A percentile compares a stretch with the other conserved stretches of the same genome.
Conservation (phyloP, 2,329 filamentous ascomycete species). For the Penicillium sp. region DNA sequence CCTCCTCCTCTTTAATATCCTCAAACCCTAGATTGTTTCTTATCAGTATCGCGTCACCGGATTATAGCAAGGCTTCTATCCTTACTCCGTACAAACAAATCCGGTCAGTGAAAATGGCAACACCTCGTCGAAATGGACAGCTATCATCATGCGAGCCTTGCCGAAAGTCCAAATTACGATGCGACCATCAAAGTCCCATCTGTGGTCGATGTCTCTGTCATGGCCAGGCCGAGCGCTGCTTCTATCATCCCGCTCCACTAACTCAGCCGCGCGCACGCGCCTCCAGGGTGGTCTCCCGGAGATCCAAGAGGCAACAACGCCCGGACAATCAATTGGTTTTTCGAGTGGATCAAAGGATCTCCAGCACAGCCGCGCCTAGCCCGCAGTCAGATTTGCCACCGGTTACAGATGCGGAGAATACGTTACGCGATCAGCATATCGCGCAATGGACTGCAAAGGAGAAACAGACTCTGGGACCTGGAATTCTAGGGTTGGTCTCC, state of each 20-base stretch:
- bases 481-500: neutral
- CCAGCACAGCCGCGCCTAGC: neutral
- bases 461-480: neutral
- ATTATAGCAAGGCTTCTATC: neutral
- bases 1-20: no score
- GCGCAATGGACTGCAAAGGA: neutral
- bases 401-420: neutral
- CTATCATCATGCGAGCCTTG: conserved; percentile 26
- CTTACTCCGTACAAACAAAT: no score
- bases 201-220: conserved; percentile 20
- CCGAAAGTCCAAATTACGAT: conserved; percentile 25
- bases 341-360: neutral
- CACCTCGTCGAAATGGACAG: conserved; percentile 1
- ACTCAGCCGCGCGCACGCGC: neutral
- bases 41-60: neutral
- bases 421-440: neutral
- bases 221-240: conserved; percentile 8
- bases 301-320: neutral
- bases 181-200: conserved; percentile 20
- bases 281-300: neutral
- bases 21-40: neutral
- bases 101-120: neutral
- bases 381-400: neutral
- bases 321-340: neutral
- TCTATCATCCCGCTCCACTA: conserved; percentile 14